A percentile compares a stretch with the other conserved stretches of the same genome.
Conservation (phyloP, 129 eudicot genomes). For the Tagetes patula region DNA sequence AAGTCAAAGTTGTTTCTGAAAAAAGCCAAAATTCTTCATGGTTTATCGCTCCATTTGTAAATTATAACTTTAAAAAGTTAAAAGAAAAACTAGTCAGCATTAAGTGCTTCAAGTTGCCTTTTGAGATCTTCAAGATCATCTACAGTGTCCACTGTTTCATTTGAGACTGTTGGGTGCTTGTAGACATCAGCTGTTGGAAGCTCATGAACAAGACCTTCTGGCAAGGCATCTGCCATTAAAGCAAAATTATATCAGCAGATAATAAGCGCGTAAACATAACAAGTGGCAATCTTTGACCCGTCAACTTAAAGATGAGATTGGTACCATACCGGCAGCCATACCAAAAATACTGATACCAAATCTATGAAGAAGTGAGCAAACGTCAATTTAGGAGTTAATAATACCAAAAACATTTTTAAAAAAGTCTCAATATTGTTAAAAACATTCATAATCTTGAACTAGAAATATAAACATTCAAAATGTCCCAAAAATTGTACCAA, state of each 20-base stretch:
- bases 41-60: constrained; percentile 9
- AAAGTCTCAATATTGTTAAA: no score
- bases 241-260: not conserved
- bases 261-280: not conserved
- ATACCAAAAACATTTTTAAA: no score
- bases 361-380: no score
- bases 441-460: no score
- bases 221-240: constrained; percentile 45
- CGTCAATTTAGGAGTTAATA: no score
- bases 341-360: no score
- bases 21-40: constrained; percentile 28
- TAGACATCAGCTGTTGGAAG: constrained; percentile 56
- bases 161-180: constrained; percentile 25
- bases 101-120: constrained; percentile 45
- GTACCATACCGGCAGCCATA: no score
- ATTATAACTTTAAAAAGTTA: not conserved
- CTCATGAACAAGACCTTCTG: constrained; percentile 75
- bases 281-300: not conserved
- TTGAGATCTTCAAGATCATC: constrained; percentile 49
- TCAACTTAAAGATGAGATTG: not conserved
- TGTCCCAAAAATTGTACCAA: no score
- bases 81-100: constrained; percentile 14
- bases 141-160: constrained; percentile 22
- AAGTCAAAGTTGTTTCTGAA: constrained; percentile 8
- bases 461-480: no score